A percentile compares a stretch with the other conserved stretches of the same genome.
phyloP scores from a whole-genome alignment of 1,139 yeast species.

The Geotrichum histeridarum region DNA sequence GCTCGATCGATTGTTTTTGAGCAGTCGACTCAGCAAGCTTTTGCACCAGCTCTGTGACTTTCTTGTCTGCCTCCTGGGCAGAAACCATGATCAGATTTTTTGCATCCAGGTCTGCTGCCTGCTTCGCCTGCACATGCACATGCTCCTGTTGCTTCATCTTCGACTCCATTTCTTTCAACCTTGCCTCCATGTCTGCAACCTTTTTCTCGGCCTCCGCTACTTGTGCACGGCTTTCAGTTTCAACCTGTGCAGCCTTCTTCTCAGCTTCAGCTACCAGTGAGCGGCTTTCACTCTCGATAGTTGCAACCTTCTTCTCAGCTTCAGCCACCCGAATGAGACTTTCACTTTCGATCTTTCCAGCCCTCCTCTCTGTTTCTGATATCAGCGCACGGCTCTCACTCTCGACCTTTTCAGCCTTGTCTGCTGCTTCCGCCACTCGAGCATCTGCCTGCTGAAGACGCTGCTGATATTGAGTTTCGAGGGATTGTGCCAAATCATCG shows the following conservation, averaged over 20 bases:
- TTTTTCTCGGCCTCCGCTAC: neutral
- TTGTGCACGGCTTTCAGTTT: neutral
- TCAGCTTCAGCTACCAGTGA: neutral
- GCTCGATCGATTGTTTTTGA: conserved; percentile 12
- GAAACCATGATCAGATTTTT: neutral
- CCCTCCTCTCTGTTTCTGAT: neutral
- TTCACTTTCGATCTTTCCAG: neutral
- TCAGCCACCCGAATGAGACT: neutral
- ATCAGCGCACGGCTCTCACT: neutral
- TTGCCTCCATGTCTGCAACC: conserved; percentile 7
- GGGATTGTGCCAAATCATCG: neutral
- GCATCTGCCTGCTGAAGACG: neutral
- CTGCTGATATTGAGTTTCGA: neutral
- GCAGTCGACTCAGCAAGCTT: conserved; percentile 19
- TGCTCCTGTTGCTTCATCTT: conserved; percentile 6
- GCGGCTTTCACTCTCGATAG: neutral
- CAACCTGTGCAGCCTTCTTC: neutral
- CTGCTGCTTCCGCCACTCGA: neutral
- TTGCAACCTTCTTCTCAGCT: neutral
- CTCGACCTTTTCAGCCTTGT: neutral
- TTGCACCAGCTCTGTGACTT: conserved; percentile 12
- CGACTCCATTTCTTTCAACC: neutral
- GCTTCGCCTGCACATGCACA: conserved; percentile 5
- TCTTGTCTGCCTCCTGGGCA: neutral
- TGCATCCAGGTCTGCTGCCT: conserved; percentile 1